These are phyloP conservation scores for Monosporozyma yasuniensis DNA, from an alignment of 805 yeast species.

Conservation along the genomic window DNA sequence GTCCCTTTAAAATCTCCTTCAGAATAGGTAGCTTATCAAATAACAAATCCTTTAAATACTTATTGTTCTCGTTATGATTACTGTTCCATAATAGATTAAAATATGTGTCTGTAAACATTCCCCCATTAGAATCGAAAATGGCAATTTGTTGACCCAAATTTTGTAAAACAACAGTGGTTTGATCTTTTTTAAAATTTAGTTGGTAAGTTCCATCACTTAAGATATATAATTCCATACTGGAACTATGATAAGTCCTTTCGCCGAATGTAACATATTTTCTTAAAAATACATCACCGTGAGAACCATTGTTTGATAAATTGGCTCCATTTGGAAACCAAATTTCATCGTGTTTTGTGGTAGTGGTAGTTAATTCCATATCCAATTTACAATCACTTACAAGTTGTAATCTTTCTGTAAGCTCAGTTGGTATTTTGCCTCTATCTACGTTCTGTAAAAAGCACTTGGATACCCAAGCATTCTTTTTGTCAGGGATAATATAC, in stretches of 20 bases:
- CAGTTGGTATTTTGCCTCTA: constrained; percentile 31
- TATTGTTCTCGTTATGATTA: neutral
- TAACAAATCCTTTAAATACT: neutral
- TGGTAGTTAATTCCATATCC: neutral
- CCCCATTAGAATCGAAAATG: neutral
- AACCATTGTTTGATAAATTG: constrained; percentile 39
- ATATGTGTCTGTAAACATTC: neutral
- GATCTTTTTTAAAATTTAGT: constrained; percentile 4
- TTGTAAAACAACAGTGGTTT: neutral
- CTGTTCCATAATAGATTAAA: neutral
- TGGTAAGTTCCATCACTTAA: constrained; percentile 85
- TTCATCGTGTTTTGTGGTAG: constrained; percentile 40
- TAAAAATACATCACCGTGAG: constrained; percentile 53
- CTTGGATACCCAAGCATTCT: constrained; percentile 41
- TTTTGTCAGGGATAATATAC: constrained; percentile 41
- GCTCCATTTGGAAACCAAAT: constrained; percentile 34
- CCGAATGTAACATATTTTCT: constrained; percentile 51
- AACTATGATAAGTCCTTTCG: neutral
- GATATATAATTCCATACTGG: constrained; percentile 63
- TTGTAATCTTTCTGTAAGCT: constrained; percentile 54
- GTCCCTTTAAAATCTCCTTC: neutral
- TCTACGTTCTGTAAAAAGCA: constrained; percentile 19
- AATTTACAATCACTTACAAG: constrained; percentile 35
- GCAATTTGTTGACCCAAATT: neutral
- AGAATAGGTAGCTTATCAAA: neutral